Conservation (phyloP, 2,329 filamentous ascomycete genomes). For the Claviceps sp. region DNA sequence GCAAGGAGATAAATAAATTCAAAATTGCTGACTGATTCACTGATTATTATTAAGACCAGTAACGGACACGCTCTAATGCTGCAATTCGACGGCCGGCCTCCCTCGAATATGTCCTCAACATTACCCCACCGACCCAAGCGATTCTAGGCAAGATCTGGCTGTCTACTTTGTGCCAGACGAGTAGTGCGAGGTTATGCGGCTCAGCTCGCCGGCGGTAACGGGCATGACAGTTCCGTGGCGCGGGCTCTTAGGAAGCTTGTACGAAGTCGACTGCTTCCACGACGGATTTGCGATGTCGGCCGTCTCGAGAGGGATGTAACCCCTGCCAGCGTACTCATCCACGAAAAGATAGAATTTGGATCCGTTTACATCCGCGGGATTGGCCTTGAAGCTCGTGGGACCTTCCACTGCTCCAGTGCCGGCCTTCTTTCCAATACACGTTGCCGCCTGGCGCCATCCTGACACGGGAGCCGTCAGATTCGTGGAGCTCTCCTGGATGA, state of each 20-base stretch:
- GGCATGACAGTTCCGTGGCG: constrained; percentile 2
- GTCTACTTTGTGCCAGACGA: not conserved
- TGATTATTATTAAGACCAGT: too few species aligned
- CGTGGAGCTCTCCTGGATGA: not conserved
- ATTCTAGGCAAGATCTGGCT: too few species aligned
- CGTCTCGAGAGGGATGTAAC: constrained; percentile 1
- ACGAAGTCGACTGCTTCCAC: not conserved
- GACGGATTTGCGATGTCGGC: not conserved
- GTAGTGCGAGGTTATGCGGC: not conserved
- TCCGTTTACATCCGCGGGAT: not conserved
- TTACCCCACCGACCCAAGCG: too few species aligned
- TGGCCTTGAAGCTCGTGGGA: constrained; percentile 1
- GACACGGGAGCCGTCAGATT: not conserved
- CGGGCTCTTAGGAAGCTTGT: not conserved
- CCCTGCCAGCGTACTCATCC: constrained; percentile 1
- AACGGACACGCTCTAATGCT: too few species aligned
- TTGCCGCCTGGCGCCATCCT: not conserved
- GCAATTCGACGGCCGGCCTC: too few species aligned
- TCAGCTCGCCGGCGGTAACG: not conserved
- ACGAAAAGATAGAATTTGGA: not conserved
- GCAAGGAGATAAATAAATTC: too few species aligned
- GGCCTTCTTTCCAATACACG: not conserved
- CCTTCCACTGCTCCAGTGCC: not conserved
- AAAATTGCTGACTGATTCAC: too few species aligned
- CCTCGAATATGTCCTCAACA: too few species aligned